Conservation (phyloP, 139 green algal genomes). For the Chlamydomonas applanata region DNA sequence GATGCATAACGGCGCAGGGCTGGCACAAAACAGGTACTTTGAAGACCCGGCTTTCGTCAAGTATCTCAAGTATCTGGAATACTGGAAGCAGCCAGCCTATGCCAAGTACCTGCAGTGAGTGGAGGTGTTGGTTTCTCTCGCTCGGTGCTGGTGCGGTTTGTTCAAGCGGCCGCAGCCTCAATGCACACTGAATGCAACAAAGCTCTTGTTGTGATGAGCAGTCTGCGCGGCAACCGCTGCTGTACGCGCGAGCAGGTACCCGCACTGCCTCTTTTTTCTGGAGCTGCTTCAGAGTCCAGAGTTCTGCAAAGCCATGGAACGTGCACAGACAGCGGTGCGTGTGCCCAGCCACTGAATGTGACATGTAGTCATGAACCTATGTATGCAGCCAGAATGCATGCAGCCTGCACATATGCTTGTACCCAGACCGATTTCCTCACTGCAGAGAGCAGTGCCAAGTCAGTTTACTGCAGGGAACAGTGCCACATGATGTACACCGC, state of each 20-base stretch:
- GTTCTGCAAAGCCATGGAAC: conserved; percentile 73
- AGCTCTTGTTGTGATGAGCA: neutral
- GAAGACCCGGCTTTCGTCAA: conserved; percentile 78
- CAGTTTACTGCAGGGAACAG: too few species aligned
- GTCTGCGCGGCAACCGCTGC: too few species aligned
- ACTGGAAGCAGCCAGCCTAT: conserved; percentile 88
- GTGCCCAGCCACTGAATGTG: neutral
- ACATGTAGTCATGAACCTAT: too few species aligned
- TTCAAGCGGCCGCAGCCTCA: neutral
- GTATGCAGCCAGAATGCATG: too few species aligned
- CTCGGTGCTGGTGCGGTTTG: neutral
- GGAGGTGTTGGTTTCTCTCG: neutral
- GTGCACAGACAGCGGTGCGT: conserved; percentile 5
- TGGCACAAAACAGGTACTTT: conserved; percentile 84
- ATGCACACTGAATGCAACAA: neutral
- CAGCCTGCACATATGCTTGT: neutral
- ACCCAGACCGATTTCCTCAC: too few species aligned
- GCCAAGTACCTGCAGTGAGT: conserved; percentile 69
- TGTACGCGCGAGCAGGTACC: too few species aligned
- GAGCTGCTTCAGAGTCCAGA: conserved; percentile 70
- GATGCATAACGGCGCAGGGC: conserved; percentile 53
- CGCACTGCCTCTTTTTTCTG: conserved; percentile 84
- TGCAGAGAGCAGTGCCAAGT: neutral
- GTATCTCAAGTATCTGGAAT: conserved; percentile 93
- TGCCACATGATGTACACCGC: too few species aligned